Conservation (phyloP, 495 filamentous ascomycete genomes). For the Hyaloscypha bicolor region DNA sequence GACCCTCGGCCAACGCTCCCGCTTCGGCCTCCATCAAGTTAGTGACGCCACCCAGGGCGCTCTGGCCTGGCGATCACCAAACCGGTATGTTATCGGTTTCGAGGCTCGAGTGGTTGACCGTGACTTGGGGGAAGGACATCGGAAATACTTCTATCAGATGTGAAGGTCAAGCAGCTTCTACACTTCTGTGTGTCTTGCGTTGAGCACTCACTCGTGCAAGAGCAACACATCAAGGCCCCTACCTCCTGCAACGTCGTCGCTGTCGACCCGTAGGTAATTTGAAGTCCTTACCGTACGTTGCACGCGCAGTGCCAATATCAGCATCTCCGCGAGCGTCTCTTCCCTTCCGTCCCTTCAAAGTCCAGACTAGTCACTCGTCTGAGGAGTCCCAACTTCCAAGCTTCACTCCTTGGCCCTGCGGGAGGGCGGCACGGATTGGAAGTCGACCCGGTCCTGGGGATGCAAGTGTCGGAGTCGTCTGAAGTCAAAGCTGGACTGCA, state of each 20-base stretch:
- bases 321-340: too few relatives aligned
- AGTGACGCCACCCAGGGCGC: not conserved
- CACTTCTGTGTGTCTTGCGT: not conserved
- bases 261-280: not conserved
- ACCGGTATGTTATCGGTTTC: not conserved
- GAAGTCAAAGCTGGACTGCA: not conserved
- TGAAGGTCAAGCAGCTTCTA: not conserved
- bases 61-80: not conserved
- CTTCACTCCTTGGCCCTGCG: not conserved
- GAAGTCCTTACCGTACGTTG: not conserved
- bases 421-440: not conserved
- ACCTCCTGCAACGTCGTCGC: too few relatives aligned
- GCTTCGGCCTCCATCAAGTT: not conserved
- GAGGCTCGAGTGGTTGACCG: not conserved
- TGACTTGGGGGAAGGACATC: not conserved
- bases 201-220: not conserved
- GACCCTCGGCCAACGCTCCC: not conserved
- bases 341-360: too few relatives aligned
- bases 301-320: not conserved
- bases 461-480: not conserved
- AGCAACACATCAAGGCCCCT: too few relatives aligned
- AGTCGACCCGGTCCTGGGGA: constrained; percentile 14
- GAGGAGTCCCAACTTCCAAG: not conserved
- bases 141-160: not conserved
- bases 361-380: not conserved